Evolutionary conservation across 306 rosid species (phyloP).

Genomic region (Coriaria nepalensis): DNA sequence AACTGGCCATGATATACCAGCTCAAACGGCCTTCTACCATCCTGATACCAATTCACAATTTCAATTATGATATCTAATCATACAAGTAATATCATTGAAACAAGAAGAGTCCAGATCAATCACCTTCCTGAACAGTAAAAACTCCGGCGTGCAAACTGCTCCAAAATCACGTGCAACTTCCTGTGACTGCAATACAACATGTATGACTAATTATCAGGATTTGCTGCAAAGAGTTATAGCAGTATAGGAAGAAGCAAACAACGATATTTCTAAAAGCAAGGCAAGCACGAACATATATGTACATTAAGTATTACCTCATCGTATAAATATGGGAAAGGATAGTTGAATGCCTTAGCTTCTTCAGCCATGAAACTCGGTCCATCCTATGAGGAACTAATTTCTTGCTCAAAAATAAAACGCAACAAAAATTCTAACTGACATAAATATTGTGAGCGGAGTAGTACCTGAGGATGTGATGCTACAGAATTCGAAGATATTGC

Average conservation of each 20-base stretch:
- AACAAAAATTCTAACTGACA: constrained; percentile 19
- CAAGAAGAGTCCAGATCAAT: constrained; percentile 2
- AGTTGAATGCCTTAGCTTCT: constrained; percentile 60
- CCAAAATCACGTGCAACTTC: constrained; percentile 73
- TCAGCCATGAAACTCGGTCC: constrained; percentile 87
- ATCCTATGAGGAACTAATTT: constrained; percentile 58
- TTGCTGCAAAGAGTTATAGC: not conserved
- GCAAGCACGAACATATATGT: not conserved
- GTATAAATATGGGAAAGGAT: constrained; percentile 82
- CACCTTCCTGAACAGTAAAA: constrained; percentile 80
- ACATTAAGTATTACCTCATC: constrained; percentile 48
- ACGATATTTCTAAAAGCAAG: too few species aligned
- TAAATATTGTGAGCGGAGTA: constrained; percentile 15
- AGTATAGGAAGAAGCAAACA: not conserved
- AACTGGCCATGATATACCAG: constrained; percentile 90
- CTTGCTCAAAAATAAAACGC: constrained; percentile 26
- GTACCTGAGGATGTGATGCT: constrained; percentile 81
- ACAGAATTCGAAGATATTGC: constrained; percentile 88
- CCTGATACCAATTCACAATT: constrained; percentile 32
- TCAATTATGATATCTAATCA: too few species aligned
- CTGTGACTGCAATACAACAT: constrained; percentile 46
- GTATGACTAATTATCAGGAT: not conserved
- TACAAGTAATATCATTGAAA: too few species aligned
- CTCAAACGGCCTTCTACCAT: constrained; percentile 93
- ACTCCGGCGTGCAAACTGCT: constrained; percentile 91